These are phyloP conservation scores for Myotisia sp. DNA, from an alignment of 2,329 filamentous ascomycete genomes.

Conservation along the genomic window DNA sequence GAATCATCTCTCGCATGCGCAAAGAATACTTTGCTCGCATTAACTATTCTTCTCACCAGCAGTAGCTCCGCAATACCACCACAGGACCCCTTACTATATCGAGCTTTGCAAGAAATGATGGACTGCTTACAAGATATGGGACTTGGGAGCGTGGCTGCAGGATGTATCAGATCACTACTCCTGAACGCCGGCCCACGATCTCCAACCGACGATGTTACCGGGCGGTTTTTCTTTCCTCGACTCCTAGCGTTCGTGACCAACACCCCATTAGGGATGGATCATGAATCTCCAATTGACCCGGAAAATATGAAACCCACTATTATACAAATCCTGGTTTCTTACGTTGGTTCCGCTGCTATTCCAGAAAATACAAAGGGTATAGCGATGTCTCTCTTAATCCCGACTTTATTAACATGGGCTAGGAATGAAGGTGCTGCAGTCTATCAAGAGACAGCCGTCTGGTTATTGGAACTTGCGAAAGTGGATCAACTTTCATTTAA, in stretches of 20 bases:
- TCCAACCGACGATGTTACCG: constrained; percentile 56
- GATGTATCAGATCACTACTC: constrained; percentile 74
- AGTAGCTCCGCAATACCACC: constrained; percentile 59
- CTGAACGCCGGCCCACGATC: constrained; percentile 47
- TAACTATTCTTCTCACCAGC: constrained; percentile 76
- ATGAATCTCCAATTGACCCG: constrained; percentile 51
- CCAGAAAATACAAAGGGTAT: constrained; percentile 19
- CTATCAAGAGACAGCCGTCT: constrained; percentile 58
- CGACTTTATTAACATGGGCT: constrained; percentile 60
- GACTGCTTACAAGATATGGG: constrained; percentile 57
- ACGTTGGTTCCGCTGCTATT: constrained; percentile 38
- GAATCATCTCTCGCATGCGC: constrained; percentile 73
- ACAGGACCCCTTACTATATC: constrained; percentile 57
- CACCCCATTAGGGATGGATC: constrained; percentile 38
- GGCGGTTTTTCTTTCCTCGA: constrained; percentile 58
- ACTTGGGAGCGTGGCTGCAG: constrained; percentile 68
- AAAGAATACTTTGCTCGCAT: constrained; percentile 80
- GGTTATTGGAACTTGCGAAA: constrained; percentile 68
- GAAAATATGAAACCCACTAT: constrained; percentile 59
- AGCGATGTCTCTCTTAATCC: constrained; percentile 63
- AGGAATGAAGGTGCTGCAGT: constrained; percentile 44
- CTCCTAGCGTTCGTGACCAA: constrained; percentile 58
- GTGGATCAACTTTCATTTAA: constrained; percentile 61
- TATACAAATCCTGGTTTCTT: constrained; percentile 61
- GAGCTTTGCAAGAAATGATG: constrained; percentile 64